phyloP scores from a whole-genome alignment of 768 basidiomycete genomes.

The Tricholoma furcatifolium region DNA sequence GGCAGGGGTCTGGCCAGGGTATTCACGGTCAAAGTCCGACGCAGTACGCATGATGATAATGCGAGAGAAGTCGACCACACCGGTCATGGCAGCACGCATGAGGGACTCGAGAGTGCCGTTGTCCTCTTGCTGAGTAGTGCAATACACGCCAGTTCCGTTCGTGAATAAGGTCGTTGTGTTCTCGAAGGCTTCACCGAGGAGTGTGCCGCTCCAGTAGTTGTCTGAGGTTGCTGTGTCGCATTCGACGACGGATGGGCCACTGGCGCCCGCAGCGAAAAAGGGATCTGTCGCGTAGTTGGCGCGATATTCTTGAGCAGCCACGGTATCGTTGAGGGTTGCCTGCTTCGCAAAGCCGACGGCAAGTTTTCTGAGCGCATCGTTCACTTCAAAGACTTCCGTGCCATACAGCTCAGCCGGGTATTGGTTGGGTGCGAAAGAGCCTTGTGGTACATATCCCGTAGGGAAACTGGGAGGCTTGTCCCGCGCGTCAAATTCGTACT shows the following conservation, averaged over 20 bases:
- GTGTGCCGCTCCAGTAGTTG: slow-evolving; percentile 9
- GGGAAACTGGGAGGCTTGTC: slow-evolving; percentile 11
- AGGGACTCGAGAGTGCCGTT: slow-evolving; percentile 14
- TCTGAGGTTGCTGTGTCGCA: slow-evolving; percentile 13
- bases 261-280: slow-evolving; percentile 3
- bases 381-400: slow-evolving; percentile 15
- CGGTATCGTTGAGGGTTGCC: slow-evolving; percentile 9
- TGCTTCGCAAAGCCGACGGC: slow-evolving; percentile 10
- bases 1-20: slow-evolving; percentile 5
- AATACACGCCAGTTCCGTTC: slow-evolving; percentile 13
- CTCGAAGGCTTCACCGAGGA: slow-evolving; percentile 14
- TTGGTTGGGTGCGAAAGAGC: slow-evolving; percentile 5
- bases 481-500: slow-evolving; percentile 13
- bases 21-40: slow-evolving; percentile 16
- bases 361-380: slow-evolving; percentile 9
- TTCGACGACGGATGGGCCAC: slow-evolving; percentile 11
- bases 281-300: slow-evolving; percentile 1
- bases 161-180: slow-evolving; percentile 13
- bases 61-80: slow-evolving; percentile 13
- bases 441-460: slow-evolving; percentile 13
- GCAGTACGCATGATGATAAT: slow-evolving; percentile 17
- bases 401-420: slow-evolving; percentile 12
- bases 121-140: slow-evolving; percentile 14
- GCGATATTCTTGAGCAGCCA: slow-evolving; percentile 6
- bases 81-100: slow-evolving; percentile 5